Percentiles rank a stretch among this genome's conserved stretches.
Conservation (phyloP, 164 flowering plant genomes). For the Aristolochia contorta region DNA sequence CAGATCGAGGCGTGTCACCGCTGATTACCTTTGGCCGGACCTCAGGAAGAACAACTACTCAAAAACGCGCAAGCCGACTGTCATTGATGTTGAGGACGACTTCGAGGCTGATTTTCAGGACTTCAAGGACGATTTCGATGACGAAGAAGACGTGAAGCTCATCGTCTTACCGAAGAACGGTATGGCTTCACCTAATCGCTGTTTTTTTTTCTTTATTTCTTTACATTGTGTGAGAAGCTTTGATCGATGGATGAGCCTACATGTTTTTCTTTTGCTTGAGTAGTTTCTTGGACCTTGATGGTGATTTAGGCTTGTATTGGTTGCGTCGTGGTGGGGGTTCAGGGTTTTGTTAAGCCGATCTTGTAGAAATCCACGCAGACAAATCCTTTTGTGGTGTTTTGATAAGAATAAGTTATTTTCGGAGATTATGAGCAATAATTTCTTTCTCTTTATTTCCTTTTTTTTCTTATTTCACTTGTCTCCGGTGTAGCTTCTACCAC, state of each 20-base stretch:
- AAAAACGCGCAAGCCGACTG: conserved; percentile 20
- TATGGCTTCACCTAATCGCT: conserved; percentile 12
- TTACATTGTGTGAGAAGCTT: too few species aligned
- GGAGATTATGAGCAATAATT: too few species aligned
- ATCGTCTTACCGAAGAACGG: conserved; percentile 28
- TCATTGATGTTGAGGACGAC: conserved; percentile 35
- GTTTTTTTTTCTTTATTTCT: too few species aligned
- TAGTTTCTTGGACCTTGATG: not conserved
- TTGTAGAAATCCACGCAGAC: too few species aligned
- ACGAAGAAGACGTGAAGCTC: conserved; percentile 27
- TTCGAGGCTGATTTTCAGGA: conserved; percentile 85
- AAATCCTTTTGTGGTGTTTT: too few species aligned
- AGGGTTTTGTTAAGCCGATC: too few species aligned
- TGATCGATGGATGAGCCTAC: not conserved
- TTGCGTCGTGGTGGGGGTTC: too few species aligned
- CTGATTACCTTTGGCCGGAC: conserved; percentile 45
- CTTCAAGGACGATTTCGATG: conserved; percentile 57
- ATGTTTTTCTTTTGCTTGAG: not conserved
- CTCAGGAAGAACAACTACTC: conserved; percentile 24
- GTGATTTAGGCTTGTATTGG: not conserved
- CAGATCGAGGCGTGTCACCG: conserved; percentile 31
- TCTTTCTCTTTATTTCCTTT: too few species aligned
- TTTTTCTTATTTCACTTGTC: too few species aligned
- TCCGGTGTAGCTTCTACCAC: too few species aligned
- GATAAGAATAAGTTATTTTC: too few species aligned